Percentiles rank a stretch among this genome's conserved stretches.
Conservation (phyloP, 345 rosid species). For the Schrenkiella parvula region DNA sequence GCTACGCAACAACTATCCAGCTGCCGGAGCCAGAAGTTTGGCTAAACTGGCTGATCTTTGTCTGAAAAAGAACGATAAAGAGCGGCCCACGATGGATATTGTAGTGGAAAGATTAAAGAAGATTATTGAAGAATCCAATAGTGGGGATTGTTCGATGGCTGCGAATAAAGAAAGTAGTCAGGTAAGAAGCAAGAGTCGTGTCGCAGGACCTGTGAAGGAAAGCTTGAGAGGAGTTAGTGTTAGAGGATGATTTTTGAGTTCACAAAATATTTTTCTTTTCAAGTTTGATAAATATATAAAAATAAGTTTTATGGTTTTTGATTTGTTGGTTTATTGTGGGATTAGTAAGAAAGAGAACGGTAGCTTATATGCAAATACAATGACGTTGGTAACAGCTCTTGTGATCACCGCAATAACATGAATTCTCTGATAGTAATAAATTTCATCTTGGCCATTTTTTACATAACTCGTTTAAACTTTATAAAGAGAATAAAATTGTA, state of each 20-base stretch:
- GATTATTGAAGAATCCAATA: conserved; percentile 40
- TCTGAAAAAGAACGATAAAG: conserved; percentile 53
- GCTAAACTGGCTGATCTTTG: conserved; percentile 75
- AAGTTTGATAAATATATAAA: background rate
- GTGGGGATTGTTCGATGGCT: background rate
- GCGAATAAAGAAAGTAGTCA: conserved; percentile 8
- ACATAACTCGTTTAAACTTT: no score
- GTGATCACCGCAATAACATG: background rate
- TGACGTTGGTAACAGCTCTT: background rate
- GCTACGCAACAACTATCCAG: conserved; percentile 52
- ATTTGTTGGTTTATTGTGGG: background rate
- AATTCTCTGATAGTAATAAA: no score
- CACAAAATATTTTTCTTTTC: background rate
- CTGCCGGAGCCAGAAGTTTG: conserved; percentile 47
- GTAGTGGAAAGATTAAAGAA: conserved; percentile 59
- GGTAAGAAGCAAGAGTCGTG: conserved; percentile 10
- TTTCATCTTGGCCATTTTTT: background rate
- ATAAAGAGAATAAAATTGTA: no score
- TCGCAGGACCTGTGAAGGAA: conserved; percentile 1
- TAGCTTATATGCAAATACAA: background rate
- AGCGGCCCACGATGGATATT: conserved; percentile 64
- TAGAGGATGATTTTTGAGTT: conserved; percentile 16
- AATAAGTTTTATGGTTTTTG: background rate
- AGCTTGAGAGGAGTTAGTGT: conserved; percentile 29
- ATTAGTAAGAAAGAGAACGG: background rate